phyloP scores from a whole-genome alignment of 73 alveolate species.

The Effrenium voratum region DNA sequence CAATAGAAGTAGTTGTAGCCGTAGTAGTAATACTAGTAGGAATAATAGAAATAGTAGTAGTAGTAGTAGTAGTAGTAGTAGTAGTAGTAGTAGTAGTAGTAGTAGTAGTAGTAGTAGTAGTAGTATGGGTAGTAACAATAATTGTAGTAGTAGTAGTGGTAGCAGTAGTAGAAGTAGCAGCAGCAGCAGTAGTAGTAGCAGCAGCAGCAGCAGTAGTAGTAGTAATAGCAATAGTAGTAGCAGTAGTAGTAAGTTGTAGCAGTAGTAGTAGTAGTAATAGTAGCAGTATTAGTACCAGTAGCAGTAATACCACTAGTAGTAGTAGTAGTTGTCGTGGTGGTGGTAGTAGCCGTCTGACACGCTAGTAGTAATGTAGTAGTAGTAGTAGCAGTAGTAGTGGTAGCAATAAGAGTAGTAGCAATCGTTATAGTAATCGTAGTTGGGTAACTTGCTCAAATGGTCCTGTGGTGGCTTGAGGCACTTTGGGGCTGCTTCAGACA shows the following conservation, averaged over 20 bases:
- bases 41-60: background rate
- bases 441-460: too few species aligned
- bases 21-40: background rate
- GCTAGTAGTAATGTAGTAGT: too few species aligned
- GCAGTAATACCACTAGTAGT: too few species aligned
- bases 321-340: too few species aligned
- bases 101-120: background rate
- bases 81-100: background rate
- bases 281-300: too few species aligned
- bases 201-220: background rate
- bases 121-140: background rate
- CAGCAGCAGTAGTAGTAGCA: background rate
- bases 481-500: too few species aligned
- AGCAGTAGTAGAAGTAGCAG: background rate
- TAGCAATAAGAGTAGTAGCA: too few species aligned
- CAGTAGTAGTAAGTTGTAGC: background rate
- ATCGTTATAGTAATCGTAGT: too few species aligned
- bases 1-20: background rate
- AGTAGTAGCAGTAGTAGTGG: too few species aligned
- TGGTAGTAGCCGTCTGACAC: too few species aligned
- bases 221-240: background rate
- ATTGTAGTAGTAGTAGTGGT: background rate
- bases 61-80: background rate
- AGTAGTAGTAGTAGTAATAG: background rate
- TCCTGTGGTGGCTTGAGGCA: too few species aligned